phyloP scores from a whole-genome alignment of 2,329 filamentous ascomycete genomes.

The Alternaria arborescens region DNA sequence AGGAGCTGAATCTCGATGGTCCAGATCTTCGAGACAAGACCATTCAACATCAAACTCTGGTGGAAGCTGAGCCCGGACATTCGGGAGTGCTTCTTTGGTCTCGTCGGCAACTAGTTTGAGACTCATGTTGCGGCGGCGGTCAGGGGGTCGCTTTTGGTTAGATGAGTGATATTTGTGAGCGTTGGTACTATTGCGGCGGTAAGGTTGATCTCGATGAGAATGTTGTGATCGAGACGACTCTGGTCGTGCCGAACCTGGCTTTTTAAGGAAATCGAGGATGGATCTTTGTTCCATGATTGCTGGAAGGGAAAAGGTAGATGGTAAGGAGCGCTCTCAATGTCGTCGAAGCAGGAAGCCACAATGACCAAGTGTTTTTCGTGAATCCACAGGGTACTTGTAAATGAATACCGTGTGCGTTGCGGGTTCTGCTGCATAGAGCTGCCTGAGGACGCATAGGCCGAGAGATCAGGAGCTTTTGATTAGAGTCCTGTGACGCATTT shows the following conservation, averaged over 20 bases:
- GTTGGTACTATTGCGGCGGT: conserved; percentile 19
- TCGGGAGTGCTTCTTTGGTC: conserved; percentile 35
- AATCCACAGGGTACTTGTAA: background rate
- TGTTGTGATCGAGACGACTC: conserved; percentile 17
- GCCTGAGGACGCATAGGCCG: background rate
- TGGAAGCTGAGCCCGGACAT: conserved; percentile 28
- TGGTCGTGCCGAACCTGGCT: conserved; percentile 9
- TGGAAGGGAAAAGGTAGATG: background rate
- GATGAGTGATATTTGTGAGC: conserved; percentile 1
- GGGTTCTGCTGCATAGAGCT: background rate
- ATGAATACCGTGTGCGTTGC: background rate
- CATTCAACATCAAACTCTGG: conserved; percentile 24
- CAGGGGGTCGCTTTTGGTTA: conserved; percentile 21
- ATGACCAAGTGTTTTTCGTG: background rate
- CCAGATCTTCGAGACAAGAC: conserved; percentile 29
- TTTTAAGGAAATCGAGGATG: conserved; percentile 32
- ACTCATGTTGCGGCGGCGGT: conserved; percentile 31
- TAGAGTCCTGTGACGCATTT: background rate
- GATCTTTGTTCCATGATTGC: conserved; percentile 34
- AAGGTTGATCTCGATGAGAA: conserved; percentile 27
- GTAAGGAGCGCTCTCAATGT: background rate
- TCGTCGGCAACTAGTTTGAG: conserved; percentile 38
- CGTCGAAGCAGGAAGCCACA: background rate
- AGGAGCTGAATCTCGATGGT: conserved; percentile 14
- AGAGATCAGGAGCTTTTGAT: background rate